phyloP scores from a whole-genome alignment of 2,329 filamentous ascomycete genomes.

The Hymenoscyphus fraxineus region DNA sequence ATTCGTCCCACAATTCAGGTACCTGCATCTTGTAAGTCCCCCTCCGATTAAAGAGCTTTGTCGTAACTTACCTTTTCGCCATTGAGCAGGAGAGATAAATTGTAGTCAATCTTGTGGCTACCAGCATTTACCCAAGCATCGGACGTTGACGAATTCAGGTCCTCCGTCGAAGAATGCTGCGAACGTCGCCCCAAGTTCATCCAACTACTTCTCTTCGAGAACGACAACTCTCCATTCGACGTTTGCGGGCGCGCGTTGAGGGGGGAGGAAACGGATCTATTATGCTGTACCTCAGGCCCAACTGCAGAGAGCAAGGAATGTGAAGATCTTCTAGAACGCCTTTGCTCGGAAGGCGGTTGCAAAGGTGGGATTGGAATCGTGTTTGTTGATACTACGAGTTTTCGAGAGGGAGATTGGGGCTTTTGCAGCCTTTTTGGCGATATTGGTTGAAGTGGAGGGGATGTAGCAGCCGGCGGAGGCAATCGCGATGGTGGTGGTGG shows the following conservation, averaged over 20 bases:
- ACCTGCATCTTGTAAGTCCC: slow-evolving; percentile 42
- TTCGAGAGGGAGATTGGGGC: slow-evolving; percentile 11
- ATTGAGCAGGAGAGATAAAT: slow-evolving; percentile 47
- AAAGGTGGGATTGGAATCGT: neutral
- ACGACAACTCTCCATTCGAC: slow-evolving; percentile 15
- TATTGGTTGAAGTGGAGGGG: neutral
- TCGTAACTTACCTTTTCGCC: slow-evolving; percentile 51
- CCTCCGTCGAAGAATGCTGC: slow-evolving; percentile 18
- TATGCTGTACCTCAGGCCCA: neutral
- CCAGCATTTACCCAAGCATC: slow-evolving; percentile 53
- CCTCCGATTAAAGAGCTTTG: neutral
- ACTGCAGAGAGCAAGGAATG: neutral
- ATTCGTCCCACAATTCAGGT: slow-evolving; percentile 63
- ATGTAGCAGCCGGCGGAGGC: neutral
- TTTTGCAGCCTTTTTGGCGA: slow-evolving; percentile 8
- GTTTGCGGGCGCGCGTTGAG: slow-evolving; percentile 10
- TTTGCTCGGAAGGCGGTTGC: neutral
- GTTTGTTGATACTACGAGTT: neutral
- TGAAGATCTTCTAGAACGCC: neutral
- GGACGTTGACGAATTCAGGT: neutral
- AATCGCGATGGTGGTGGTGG: slow-evolving; percentile 3
- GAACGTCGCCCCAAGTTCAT: slow-evolving; percentile 17
- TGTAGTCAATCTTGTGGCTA: slow-evolving; percentile 53
- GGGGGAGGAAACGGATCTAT: slow-evolving; percentile 18
- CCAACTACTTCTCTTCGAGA: slow-evolving; percentile 23